Evolutionary conservation across 306 rosid species (phyloP), one percentile per base, ranked within the genome.

Genomic region (Abrus precatorius): DNA sequence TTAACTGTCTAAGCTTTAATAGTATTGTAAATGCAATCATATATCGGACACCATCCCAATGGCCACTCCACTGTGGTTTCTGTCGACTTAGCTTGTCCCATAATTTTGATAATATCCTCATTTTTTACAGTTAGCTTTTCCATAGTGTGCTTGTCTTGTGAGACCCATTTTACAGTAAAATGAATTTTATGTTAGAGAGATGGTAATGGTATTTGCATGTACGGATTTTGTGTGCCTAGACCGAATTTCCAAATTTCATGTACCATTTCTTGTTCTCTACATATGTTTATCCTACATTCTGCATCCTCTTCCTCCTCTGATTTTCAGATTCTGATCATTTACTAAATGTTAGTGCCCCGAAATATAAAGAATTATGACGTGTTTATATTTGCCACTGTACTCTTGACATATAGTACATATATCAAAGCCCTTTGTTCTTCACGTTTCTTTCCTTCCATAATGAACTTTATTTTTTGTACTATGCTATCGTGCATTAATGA

Each of bases 241-340:
- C 74, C 54, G 6, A 56, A 56, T 53, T 59, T 84, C 69, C 62
- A 33, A 75, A 38, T 74, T 79, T 80, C 69, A 36, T 64, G 57
- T 36, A 11, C 10, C 50, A 28, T 79, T 43, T 69, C 64, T 69
- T 54, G 64, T 28, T 65, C 33, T 32, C 44, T 59, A 47, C 56
- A 38, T 29, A 68, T 28, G 45, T 75, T 30, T 76, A 53, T 36
- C 12, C 62, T 41, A 53, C 29, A 33, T 74, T 49, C 65, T 13
- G 14, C 4, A 2, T 36, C 41, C 78, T 27, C 20, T 28, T 56
- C 45, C 34, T 38, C 11, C 76, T 28, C 20, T 28, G 6, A 43
- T 56, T 79, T 59, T 73, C 33, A 34, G 13, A 63, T 63, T 63
- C 48, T 64, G 45, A 14, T 69, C 38, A 74, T 59, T 44, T 43